Evolutionary conservation across 495 filamentous ascomycete genomes (phyloP).

Genomic region (Penicillium pulvis): DNA sequence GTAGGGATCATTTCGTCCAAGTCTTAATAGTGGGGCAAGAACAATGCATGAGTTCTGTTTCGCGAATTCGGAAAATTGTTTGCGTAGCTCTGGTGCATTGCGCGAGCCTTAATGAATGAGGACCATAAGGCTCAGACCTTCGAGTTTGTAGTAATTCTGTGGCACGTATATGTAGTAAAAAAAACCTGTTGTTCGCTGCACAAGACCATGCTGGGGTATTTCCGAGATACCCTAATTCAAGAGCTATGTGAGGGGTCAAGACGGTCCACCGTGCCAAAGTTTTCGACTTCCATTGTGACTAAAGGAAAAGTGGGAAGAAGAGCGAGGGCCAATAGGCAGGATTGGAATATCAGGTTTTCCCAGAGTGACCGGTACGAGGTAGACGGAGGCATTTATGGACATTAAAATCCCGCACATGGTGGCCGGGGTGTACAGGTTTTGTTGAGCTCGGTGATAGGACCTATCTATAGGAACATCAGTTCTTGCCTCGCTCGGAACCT

Average conservation of each 20-base stretch:
- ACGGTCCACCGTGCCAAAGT: neutral
- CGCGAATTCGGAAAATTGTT: neutral
- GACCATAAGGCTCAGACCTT: conserved; percentile 1
- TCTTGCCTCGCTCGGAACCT: neutral
- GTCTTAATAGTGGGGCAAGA: conserved; percentile 4
- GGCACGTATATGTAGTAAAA: conserved; percentile 4
- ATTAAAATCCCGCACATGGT: neutral
- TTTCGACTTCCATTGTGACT: neutral
- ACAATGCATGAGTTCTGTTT: neutral
- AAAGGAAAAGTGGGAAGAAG: neutral
- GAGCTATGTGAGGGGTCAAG: neutral
- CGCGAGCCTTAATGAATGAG: conserved; percentile 1
- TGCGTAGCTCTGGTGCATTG: conserved; percentile 6
- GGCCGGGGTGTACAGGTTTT: neutral
- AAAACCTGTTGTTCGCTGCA: conserved; percentile 2
- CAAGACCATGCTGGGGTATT: conserved; percentile 7
- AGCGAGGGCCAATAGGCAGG: neutral
- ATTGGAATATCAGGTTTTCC: neutral
- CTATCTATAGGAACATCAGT: neutral
- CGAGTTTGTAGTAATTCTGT: neutral
- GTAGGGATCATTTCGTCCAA: neutral
- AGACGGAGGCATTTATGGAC: neutral
- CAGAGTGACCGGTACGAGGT: too few relatives aligned
- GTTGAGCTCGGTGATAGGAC: neutral
- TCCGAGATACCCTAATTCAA: conserved; percentile 1